phyloP scores from a whole-genome alignment of 768 basidiomycete genomes.

The Termitomyces heimii region DNA sequence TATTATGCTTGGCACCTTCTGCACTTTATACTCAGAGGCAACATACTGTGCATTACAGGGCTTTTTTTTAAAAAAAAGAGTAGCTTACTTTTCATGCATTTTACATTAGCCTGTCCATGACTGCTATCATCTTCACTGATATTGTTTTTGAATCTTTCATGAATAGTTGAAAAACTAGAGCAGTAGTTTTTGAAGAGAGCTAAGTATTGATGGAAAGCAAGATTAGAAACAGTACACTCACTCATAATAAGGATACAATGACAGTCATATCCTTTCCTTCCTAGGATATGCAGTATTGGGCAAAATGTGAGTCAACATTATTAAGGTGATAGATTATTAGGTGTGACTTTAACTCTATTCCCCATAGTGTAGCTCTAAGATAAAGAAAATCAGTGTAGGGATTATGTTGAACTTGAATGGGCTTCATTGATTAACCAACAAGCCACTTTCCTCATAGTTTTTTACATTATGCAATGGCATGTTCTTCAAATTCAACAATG shows the following conservation, averaged over 20 bases:
- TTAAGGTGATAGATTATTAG: neutral
- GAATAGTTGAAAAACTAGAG: too few relatives aligned
- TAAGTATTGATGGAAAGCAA: too few relatives aligned
- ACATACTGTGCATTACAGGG: too few relatives aligned
- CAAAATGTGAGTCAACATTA: neutral
- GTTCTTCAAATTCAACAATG: neutral
- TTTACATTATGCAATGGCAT: neutral
- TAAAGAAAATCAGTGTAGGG: neutral
- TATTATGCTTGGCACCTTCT: too few relatives aligned
- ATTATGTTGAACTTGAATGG: neutral
- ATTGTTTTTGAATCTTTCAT: too few relatives aligned
- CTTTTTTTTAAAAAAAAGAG: too few relatives aligned
- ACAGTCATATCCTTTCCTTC: neutral
- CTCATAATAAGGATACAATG: neutral
- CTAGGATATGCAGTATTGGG: neutral
- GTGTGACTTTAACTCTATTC: neutral
- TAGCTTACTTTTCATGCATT: too few relatives aligned
- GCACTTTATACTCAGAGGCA: too few relatives aligned
- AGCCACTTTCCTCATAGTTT: neutral
- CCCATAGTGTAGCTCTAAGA: neutral
- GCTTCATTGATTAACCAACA: neutral
- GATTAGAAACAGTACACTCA: too few relatives aligned
- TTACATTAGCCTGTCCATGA: too few relatives aligned
- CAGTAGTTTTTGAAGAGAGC: too few relatives aligned
- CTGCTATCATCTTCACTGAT: too few relatives aligned